Evolutionary conservation across 179 eudicot species (phyloP).

Genomic region (Drosera spatulata): DNA sequence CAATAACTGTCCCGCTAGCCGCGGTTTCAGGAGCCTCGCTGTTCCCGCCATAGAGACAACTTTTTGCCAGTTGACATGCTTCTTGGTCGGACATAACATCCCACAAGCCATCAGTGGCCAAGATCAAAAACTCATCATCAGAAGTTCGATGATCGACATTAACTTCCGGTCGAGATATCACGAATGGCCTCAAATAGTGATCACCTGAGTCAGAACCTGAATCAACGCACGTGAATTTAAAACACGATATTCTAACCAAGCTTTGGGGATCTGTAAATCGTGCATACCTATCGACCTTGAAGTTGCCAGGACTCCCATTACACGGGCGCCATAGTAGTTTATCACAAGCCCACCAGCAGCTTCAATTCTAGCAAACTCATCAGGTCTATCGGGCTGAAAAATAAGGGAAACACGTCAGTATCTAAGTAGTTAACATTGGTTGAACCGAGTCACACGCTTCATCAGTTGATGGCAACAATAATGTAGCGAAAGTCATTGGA

Average conservation of each 20-base stretch:
- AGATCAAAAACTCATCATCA: conserved; percentile 49
- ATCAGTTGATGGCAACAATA: too few relatives aligned
- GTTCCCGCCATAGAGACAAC: conserved; percentile 17
- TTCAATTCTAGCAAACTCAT: conserved; percentile 75
- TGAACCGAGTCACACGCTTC: too few relatives aligned
- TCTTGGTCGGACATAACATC: conserved; percentile 57
- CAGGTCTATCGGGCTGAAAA: conserved; percentile 70
- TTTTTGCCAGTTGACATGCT: conserved; percentile 48
- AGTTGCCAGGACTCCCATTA: conserved; percentile 70
- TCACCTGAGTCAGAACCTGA: conserved; percentile 36
- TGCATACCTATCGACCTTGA: conserved; percentile 75
- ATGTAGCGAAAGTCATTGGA: too few relatives aligned
- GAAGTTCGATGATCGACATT: conserved; percentile 29
- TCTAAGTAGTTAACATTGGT: too few relatives aligned
- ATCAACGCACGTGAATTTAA: background rate
- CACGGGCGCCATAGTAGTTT: conserved; percentile 72
- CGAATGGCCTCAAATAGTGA: conserved; percentile 50
- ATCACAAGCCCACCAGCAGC: conserved; percentile 64
- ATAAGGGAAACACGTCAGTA: too few relatives aligned
- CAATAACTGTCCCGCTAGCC: background rate
- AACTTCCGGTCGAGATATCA: conserved; percentile 54
- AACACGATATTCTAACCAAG: too few relatives aligned
- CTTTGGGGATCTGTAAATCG: too few relatives aligned
- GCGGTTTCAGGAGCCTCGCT: too few relatives aligned
- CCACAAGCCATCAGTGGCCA: conserved; percentile 79